Conservation (phyloP, 192 early-diverging fungal genomes). For the Coemansia sp. region DNA sequence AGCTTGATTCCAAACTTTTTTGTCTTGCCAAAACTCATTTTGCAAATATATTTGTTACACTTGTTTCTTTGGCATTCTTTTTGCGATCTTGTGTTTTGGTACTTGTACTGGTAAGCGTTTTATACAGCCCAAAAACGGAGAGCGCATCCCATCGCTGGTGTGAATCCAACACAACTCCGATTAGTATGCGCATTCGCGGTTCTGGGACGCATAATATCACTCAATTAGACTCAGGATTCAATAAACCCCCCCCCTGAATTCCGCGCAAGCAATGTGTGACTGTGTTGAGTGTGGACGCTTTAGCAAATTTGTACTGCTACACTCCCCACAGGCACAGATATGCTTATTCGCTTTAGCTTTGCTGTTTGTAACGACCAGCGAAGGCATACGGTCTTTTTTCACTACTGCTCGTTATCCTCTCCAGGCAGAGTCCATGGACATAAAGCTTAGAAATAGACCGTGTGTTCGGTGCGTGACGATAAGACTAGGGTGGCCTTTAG, state of each 20-base stretch:
- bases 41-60: conserved; percentile 7
- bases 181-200: not conserved
- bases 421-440: not conserved
- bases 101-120: conserved; percentile 4
- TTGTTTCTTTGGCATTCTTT: not conserved
- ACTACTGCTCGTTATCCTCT: not conserved
- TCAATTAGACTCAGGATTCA: not conserved
- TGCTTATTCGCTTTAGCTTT: not conserved
- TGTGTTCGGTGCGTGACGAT: too few species aligned
- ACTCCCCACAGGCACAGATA: not conserved
- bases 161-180: conserved; percentile 3
- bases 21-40: conserved; percentile 4
- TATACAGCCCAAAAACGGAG: not conserved
- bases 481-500: not conserved
- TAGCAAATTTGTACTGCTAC: not conserved
- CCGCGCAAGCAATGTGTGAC: not conserved
- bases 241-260: not conserved
- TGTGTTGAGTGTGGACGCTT: not conserved
- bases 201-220: not conserved
- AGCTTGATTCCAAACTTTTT: conserved; percentile 2
- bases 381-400: not conserved
- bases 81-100: not conserved
- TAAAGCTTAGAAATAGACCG: not conserved
- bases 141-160: not conserved
- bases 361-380: not conserved